Percentiles rank a stretch among this genome's conserved stretches.
Evolutionary conservation across 352 stramenopile species (phyloP).

Genomic region (Pythium biforme): DNA sequence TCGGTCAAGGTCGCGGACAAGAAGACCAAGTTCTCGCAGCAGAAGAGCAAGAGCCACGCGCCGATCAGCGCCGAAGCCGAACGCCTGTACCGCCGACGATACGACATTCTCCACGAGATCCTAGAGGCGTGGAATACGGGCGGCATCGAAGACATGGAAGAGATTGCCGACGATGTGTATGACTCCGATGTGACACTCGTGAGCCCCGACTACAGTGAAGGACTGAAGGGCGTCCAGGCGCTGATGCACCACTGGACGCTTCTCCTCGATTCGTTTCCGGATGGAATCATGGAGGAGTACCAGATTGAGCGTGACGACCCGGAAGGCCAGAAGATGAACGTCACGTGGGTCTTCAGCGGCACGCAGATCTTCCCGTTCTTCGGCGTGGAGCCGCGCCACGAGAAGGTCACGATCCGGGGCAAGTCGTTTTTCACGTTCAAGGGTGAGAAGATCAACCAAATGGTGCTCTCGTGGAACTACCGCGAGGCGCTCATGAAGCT

Average conservation of each 20-base stretch:
- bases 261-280: constrained; percentile 69
- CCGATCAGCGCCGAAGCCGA: constrained; percentile 46
- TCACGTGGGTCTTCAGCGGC: constrained; percentile 74
- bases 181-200: constrained; percentile 69
- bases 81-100: constrained; percentile 56
- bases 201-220: constrained; percentile 61
- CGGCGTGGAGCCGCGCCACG: constrained; percentile 63
- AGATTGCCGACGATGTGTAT: constrained; percentile 77
- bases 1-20: constrained; percentile 26
- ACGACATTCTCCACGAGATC: constrained; percentile 75
- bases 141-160: constrained; percentile 78
- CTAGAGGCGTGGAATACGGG: constrained; percentile 80
- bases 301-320: constrained; percentile 62
- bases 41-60: constrained; percentile 19
- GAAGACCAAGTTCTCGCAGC: constrained; percentile 20
- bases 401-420: constrained; percentile 78
- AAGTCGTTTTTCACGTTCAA: constrained; percentile 80
- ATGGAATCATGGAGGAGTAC: constrained; percentile 85
- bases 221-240: constrained; percentile 57
- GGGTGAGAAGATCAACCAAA: constrained; percentile 66
- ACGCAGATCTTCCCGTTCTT: constrained; percentile 79
- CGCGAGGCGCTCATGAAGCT: constrained; percentile 70
- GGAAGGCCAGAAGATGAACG: constrained; percentile 62
- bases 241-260: constrained; percentile 75
- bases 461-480: constrained; percentile 77